Conservation (phyloP, 1,284 basidiomycete genomes). For the Ganoderma lucidum region DNA sequence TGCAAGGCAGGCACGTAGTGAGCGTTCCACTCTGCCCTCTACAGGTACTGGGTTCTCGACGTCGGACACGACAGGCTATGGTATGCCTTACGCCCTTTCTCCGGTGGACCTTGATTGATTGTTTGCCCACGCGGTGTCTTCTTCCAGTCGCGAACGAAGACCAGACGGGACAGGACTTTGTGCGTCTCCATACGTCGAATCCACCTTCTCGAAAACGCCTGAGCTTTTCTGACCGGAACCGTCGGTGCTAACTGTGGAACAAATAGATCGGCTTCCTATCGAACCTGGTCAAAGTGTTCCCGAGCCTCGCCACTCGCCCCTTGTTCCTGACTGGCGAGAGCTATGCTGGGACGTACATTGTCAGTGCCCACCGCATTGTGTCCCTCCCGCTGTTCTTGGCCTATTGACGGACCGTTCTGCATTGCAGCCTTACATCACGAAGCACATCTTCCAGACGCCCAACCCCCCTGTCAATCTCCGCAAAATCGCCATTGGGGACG, state of each 20-base stretch:
- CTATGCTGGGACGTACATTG: constrained; percentile 45
- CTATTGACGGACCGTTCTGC: background rate
- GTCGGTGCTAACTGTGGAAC: background rate
- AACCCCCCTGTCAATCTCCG: constrained; percentile 70
- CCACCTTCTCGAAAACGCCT: background rate
- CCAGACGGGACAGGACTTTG: constrained; percentile 74
- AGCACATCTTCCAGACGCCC: constrained; percentile 64
- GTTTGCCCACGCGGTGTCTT: background rate
- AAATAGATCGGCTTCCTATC: constrained; percentile 36
- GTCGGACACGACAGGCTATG: constrained; percentile 53
- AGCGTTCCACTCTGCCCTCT: constrained; percentile 2
- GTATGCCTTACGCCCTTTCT: constrained; percentile 10
- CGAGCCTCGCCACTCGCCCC: constrained; percentile 39
- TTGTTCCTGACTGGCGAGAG: constrained; percentile 43
- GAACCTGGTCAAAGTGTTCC: constrained; percentile 41
- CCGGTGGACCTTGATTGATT: background rate
- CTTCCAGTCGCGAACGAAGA: constrained; percentile 65
- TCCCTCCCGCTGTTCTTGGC: background rate
- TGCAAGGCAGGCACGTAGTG: constrained; percentile 17
- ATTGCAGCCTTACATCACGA: constrained; percentile 68
- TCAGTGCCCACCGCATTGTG: constrained; percentile 37
- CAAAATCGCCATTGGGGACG: constrained; percentile 75
- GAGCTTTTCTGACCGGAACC: constrained; percentile 13
- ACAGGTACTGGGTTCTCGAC: constrained; percentile 71
- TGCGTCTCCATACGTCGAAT: constrained; percentile 43